Conservation (phyloP, 164 flowering plant species). For the Magnolia officinalis region DNA sequence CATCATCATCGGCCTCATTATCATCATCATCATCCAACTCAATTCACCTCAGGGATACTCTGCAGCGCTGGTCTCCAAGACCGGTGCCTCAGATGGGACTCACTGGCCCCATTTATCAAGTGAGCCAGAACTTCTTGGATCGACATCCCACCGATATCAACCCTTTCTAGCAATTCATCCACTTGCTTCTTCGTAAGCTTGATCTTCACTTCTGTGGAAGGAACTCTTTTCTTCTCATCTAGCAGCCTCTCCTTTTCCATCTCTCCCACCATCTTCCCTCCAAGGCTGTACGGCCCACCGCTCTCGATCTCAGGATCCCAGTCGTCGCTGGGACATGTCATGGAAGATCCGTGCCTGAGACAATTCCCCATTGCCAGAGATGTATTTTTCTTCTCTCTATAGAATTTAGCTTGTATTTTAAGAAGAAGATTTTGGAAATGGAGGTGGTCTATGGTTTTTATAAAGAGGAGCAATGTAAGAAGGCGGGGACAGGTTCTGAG, state of each 20-base stretch:
- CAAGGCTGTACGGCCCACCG: neutral
- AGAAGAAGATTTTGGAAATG: neutral
- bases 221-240: neutral
- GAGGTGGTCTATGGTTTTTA: too few relatives aligned
- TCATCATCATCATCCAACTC: neutral
- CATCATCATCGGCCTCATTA: neutral
- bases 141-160: neutral
- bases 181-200: constrained; percentile 8
- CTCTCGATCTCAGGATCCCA: neutral
- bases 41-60: constrained; percentile 9
- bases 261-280: neutral
- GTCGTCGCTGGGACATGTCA: neutral
- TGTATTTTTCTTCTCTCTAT: neutral
- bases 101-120: neutral
- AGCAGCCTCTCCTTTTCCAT: neutral
- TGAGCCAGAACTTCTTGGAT: neutral
- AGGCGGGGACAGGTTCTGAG: neutral
- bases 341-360: neutral
- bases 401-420: neutral
- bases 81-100: neutral
- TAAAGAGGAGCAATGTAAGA: neutral
- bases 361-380: constrained; percentile 1
- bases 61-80: constrained; percentile 1
- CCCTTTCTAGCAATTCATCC: constrained; percentile 7
- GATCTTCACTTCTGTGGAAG: constrained; percentile 10